Evolutionary conservation across 1,284 basidiomycete species (phyloP), one percentile per base, ranked within the genome.

Genomic region (Ganoderma multipileum): DNA sequence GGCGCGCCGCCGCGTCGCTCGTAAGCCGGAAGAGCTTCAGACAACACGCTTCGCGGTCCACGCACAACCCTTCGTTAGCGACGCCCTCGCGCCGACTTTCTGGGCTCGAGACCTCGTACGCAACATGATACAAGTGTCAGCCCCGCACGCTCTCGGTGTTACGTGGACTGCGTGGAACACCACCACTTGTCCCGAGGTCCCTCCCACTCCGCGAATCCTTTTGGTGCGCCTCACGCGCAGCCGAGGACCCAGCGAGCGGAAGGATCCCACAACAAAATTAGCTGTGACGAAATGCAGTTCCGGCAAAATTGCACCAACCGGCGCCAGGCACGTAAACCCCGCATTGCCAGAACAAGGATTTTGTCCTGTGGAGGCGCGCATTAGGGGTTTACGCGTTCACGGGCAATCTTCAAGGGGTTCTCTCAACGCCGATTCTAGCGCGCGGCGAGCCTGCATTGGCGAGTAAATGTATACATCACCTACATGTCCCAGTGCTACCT

Each of bases 241-340:
- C 52, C 14, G 11, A 11, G 5, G 2, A 9, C 30, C 52, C 18
- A 30, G 52, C 28, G 52, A 23, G 28, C 23, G 28, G 52, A 30
- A 23, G 20, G 30, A 16, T 14, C 12, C 14, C 28, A 55, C 26
- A 55, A 55, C 3, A 54, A 54, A 20, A 16, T 33, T 50, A 5
- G 16, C 52, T 6, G 28, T 55, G 30, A 38, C 55, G 55, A 58
- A 12, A 38, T 50, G 39, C 59, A 39, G 50, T 26, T 28, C 50
- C 65, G 59, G 59, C 14, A 18, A 16, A 55, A 62, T 52, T 60
- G 59, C 65, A 42, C 30, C 28, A 39, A 36, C 39, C 41, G 28
- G 60, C 65, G 65, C 44, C 60, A 66, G 65, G 52, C 41, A 62
- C 52, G 52, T 30, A 58, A 66, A 66, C 65, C 38, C 65, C 60